These are phyloP conservation scores for Vanrija sp. DNA, from an alignment of 1,284 basidiomycete species.

Conservation along the genomic window DNA sequence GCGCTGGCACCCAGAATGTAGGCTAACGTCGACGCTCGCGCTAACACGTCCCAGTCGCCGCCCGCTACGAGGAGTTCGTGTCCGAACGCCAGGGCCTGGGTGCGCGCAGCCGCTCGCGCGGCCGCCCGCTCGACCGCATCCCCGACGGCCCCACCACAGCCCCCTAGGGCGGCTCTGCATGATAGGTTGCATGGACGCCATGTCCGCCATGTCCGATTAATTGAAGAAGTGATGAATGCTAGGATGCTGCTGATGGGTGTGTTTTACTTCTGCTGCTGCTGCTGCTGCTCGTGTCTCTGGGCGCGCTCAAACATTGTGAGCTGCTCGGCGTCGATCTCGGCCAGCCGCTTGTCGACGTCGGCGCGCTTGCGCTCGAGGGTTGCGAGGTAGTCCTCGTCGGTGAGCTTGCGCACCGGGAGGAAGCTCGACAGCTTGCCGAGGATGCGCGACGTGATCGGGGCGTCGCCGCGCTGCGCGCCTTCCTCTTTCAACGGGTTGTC, in stretches of 20 bases:
- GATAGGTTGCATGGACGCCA: neutral
- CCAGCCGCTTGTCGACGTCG: conserved; percentile 30
- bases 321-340: conserved; percentile 40
- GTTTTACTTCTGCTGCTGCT: neutral
- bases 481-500: neutral
- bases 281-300: neutral
- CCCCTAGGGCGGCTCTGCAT: neutral
- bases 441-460: conserved; percentile 29
- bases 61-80: conserved; percentile 47
- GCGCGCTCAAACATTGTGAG: conserved; percentile 25
- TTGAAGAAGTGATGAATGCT: neutral
- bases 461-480: conserved; percentile 8
- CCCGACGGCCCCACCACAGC: conserved; percentile 1
- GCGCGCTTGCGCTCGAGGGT: conserved; percentile 31
- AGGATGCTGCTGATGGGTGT: neutral
- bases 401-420: conserved; percentile 38
- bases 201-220: neutral
- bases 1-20: conserved; percentile 51
- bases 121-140: conserved; percentile 21
- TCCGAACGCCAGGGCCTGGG: conserved; percentile 31
- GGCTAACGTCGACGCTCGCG: conserved; percentile 4
- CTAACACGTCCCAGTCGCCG: conserved; percentile 30
- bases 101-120: conserved; percentile 36
- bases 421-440: conserved; percentile 27
- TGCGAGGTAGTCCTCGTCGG: conserved; percentile 39